These are phyloP conservation scores for Candida taoyuanica DNA, from an alignment of 805 yeast species.

Conservation along the genomic window DNA sequence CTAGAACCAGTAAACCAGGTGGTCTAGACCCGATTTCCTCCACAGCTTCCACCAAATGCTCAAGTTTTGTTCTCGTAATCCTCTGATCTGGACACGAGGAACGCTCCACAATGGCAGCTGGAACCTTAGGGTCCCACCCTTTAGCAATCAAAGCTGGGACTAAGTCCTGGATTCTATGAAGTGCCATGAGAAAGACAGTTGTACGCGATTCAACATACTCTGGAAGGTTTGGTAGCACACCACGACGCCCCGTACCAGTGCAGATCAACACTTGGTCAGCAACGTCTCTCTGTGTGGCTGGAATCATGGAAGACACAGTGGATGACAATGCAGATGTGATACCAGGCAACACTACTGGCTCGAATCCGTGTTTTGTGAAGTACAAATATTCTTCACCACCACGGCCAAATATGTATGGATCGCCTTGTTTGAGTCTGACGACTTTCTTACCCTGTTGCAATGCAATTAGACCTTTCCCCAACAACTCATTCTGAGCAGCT, in stretches of 20 bases:
- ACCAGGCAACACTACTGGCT: conserved; percentile 79
- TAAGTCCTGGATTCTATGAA: conserved; percentile 58
- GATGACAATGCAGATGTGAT: conserved; percentile 87
- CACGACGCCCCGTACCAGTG: conserved; percentile 92
- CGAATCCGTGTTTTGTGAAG: conserved; percentile 63
- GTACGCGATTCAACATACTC: conserved; percentile 70
- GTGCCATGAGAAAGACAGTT: conserved; percentile 83
- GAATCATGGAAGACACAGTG: conserved; percentile 74
- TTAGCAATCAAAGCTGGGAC: conserved; percentile 49
- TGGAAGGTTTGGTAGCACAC: conserved; percentile 75
- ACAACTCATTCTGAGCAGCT: conserved; percentile 80
- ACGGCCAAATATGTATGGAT: conserved; percentile 93
- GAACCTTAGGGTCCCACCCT: conserved; percentile 66
- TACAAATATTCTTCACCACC: conserved; percentile 88
- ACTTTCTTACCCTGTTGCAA: conserved; percentile 66
- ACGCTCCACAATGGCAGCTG: conserved; percentile 84
- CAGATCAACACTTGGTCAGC: conserved; percentile 91
- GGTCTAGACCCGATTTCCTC: conserved; percentile 82
- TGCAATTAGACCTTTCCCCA: conserved; percentile 65
- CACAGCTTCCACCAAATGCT: conserved; percentile 65
- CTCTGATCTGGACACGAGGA: conserved; percentile 94
- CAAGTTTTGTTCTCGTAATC: conserved; percentile 67
- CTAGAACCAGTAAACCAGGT: conserved; percentile 84
- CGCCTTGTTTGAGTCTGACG: conserved; percentile 92
- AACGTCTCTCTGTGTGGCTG: conserved; percentile 88